Percentiles rank a stretch among this genome's conserved stretches.
These are phyloP conservation scores for Yamadazyma epiphylla DNA, from an alignment of 1,139 yeast genomes.

Conservation along the genomic window DNA sequence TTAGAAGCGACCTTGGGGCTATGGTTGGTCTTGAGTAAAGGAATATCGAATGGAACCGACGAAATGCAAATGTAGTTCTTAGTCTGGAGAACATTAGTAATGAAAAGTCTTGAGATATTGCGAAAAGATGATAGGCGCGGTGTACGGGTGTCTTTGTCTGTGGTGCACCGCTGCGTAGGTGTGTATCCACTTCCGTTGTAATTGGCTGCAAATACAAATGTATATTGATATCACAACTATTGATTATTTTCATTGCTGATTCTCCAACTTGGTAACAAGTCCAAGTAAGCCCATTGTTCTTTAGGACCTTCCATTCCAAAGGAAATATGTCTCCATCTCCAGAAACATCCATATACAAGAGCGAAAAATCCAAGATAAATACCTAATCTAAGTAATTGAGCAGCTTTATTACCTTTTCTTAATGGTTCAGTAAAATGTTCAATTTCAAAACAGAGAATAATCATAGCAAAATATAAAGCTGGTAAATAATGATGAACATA, in stretches of 20 bases:
- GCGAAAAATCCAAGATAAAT: conserved; percentile 47
- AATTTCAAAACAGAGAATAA: conserved; percentile 71
- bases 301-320: conserved; percentile 91
- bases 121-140: too few species aligned
- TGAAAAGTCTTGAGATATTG: too few species aligned
- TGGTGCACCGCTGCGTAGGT: too few species aligned
- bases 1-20: too few species aligned
- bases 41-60: too few species aligned
- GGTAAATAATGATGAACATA: conserved; percentile 97
- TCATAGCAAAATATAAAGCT: conserved; percentile 91
- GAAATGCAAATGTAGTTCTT: too few species aligned
- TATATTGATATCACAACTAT: too few species aligned
- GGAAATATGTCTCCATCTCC: conserved; percentile 71
- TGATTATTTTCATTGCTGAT: conserved; percentile 32
- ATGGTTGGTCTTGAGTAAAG: too few species aligned
- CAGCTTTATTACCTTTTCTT: conserved; percentile 21
- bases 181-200: too few species aligned
- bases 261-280: conserved; percentile 76
- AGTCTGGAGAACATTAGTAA: too few species aligned
- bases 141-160: too few species aligned
- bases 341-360: conserved; percentile 62
- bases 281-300: conserved; percentile 62
- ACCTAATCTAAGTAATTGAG: conserved; percentile 26
- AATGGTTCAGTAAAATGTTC: conserved; percentile 56
- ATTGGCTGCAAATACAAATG: too few species aligned